phyloP scores from a whole-genome alignment of 805 yeast genomes.

The Yamadazyma tumulicola region DNA sequence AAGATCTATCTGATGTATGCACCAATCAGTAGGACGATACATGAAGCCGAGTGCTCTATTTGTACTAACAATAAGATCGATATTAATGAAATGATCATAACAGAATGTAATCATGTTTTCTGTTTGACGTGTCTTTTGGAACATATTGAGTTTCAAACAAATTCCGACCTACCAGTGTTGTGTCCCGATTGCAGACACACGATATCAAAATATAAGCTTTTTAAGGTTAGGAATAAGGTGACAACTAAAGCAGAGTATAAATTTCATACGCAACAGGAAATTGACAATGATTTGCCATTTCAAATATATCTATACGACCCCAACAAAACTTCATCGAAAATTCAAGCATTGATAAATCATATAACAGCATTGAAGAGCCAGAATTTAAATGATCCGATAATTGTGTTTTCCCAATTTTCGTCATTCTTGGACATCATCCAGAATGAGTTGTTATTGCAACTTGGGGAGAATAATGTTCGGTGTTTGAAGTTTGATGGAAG shows the following conservation, averaged over 20 bases:
- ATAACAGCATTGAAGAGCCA: constrained; percentile 51
- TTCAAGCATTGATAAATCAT: constrained; percentile 64
- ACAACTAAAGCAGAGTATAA: constrained; percentile 23
- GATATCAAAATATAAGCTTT: constrained; percentile 48
- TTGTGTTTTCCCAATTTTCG: constrained; percentile 90
- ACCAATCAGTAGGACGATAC: constrained; percentile 16
- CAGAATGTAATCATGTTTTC: constrained; percentile 78
- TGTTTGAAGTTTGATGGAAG: constrained; percentile 83
- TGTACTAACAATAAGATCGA: constrained; percentile 71
- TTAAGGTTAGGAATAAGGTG: constrained; percentile 35
- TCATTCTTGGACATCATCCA: constrained; percentile 75
- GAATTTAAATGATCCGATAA: constrained; percentile 66
- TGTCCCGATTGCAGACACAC: constrained; percentile 77
- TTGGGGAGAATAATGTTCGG: constrained; percentile 39
- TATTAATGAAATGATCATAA: constrained; percentile 50
- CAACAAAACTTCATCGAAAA: constrained; percentile 63
- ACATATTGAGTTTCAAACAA: constrained; percentile 68
- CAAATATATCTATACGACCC: constrained; percentile 45
- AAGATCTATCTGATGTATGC: constrained; percentile 27
- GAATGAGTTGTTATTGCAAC: constrained; percentile 44
- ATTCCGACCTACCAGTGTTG: constrained; percentile 39
- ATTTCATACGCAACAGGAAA: constrained; percentile 26
- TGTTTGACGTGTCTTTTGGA: constrained; percentile 72
- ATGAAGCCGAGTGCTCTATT: constrained; percentile 81
- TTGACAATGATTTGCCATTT: constrained; percentile 23